Evolutionary conservation across 768 basidiomycete genomes (phyloP).

Genomic region (Lentinula boryana): DNA sequence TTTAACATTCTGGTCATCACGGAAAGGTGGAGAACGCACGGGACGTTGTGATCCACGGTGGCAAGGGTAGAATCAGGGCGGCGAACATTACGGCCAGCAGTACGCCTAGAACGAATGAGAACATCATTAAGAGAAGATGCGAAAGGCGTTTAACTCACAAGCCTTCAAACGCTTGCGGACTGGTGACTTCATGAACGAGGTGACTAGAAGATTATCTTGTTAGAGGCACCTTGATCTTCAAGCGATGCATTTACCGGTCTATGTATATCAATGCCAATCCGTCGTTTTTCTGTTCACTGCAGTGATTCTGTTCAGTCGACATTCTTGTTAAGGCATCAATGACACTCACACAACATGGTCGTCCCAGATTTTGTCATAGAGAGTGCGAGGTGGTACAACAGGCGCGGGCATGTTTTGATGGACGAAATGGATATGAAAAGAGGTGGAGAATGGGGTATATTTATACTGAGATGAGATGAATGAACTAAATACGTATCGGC

Average conservation of each 20-base stretch:
- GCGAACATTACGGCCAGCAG: conserved; percentile 70
- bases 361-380: conserved; percentile 98
- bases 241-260: conserved; percentile 46
- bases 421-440: background rate
- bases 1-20: background rate
- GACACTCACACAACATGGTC: conserved; percentile 83
- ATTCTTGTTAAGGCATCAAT: conserved; percentile 7
- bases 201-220: conserved; percentile 28
- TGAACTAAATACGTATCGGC: conserved; percentile 5
- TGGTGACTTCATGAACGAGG: conserved; percentile 89
- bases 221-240: background rate
- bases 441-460: background rate
- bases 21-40: conserved; percentile 41
- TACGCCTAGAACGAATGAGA: conserved; percentile 38
- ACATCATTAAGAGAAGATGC: conserved; percentile 4
- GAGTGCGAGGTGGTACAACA: conserved; percentile 62
- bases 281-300: conserved; percentile 66
- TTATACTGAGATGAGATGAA: background rate
- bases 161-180: conserved; percentile 88
- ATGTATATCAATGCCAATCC: conserved; percentile 81
- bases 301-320: conserved; percentile 7
- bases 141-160: conserved; percentile 38
- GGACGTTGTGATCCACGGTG: conserved; percentile 85
- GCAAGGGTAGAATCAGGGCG: conserved; percentile 86
- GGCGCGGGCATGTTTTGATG: conserved; percentile 32